Evolutionary conservation across 768 basidiomycete species (phyloP).

Genomic region (Xanthoconium stramineum): DNA sequence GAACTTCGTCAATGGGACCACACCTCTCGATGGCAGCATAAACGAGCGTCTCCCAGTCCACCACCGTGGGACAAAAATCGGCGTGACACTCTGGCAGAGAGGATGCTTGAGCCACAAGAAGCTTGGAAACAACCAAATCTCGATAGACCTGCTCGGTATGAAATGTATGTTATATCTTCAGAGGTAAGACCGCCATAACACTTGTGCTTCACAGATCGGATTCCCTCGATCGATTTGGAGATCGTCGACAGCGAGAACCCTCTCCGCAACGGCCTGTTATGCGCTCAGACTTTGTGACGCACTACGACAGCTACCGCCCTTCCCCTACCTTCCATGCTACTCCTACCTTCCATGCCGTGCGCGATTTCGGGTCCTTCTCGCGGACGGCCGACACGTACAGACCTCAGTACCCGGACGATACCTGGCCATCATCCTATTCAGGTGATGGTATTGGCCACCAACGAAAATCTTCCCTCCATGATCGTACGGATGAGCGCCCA

Average conservation of each 20-base stretch:
- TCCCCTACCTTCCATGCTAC: slow-evolving; percentile 28
- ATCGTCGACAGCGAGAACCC: slow-evolving; percentile 35
- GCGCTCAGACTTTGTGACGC: slow-evolving; percentile 33
- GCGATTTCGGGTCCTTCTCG: slow-evolving; percentile 38
- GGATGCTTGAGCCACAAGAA: slow-evolving; percentile 73
- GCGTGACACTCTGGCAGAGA: slow-evolving; percentile 41
- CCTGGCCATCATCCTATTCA: slow-evolving; percentile 29
- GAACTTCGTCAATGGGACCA: slow-evolving; percentile 50
- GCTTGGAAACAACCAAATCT: slow-evolving; percentile 61
- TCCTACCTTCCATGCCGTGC: slow-evolving; percentile 32
- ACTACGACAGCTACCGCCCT: slow-evolving; percentile 52
- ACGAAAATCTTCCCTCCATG: slow-evolving; percentile 19
- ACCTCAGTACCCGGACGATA: slow-evolving; percentile 40
- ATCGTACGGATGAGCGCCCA: slow-evolving; percentile 26
- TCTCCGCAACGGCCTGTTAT: slow-evolving; percentile 36
- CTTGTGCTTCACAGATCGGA: slow-evolving; percentile 23
- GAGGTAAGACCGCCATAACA: slow-evolving; percentile 23
- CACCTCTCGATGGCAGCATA: slow-evolving; percentile 41
- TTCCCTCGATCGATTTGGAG: slow-evolving; percentile 34
- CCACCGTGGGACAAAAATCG: slow-evolving; percentile 30
- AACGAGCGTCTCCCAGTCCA: slow-evolving; percentile 39
- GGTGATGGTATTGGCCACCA: slow-evolving; percentile 30
- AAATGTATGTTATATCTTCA: slow-evolving; percentile 35
- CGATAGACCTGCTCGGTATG: slow-evolving; percentile 42
- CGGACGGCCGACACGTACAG: slow-evolving; percentile 50